phyloP scores from a whole-genome alignment of 768 basidiomycete genomes.

The Tylopilus sp. region DNA sequence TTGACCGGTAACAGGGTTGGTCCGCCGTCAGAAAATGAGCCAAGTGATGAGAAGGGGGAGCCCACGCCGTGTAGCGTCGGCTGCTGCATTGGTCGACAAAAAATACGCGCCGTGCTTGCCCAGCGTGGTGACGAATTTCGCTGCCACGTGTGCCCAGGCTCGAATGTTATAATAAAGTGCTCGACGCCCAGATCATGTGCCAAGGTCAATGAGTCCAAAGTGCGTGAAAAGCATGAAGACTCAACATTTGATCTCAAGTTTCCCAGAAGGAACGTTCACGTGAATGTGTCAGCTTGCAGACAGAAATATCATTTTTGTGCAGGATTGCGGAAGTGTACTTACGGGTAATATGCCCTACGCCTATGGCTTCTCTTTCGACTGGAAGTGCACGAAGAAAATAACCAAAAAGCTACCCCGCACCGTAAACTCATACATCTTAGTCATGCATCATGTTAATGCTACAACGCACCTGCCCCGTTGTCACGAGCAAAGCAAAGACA shows the following conservation, averaged over 20 bases:
- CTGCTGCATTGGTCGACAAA: too few species aligned
- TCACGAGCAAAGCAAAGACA: constrained; percentile 26
- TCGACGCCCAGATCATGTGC: constrained; percentile 20
- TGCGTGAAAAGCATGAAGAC: constrained; percentile 17
- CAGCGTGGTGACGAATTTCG: too few species aligned
- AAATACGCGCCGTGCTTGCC: too few species aligned
- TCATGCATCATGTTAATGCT: constrained; percentile 40
- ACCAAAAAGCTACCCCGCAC: constrained; percentile 19
- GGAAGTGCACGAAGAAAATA: constrained; percentile 16
- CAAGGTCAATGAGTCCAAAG: constrained; percentile 20
- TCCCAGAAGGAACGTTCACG: background rate
- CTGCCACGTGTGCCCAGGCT: too few species aligned
- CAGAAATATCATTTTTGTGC: constrained; percentile 40
- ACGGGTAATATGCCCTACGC: constrained; percentile 38
- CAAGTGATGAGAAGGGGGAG: too few species aligned
- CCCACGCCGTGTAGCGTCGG: too few species aligned
- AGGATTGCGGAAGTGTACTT: constrained; percentile 52
- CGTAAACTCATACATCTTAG: constrained; percentile 42
- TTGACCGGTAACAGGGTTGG: too few species aligned
- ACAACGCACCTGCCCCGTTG: constrained; percentile 59
- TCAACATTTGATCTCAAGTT: constrained; percentile 18
- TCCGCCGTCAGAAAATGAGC: too few species aligned
- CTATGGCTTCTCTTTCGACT: constrained; percentile 19
- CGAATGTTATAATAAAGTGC: too few species aligned
- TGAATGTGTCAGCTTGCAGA: constrained; percentile 14